Evolutionary conservation across 306 rosid genomes (phyloP).

Genomic region (Myrica gale): DNA sequence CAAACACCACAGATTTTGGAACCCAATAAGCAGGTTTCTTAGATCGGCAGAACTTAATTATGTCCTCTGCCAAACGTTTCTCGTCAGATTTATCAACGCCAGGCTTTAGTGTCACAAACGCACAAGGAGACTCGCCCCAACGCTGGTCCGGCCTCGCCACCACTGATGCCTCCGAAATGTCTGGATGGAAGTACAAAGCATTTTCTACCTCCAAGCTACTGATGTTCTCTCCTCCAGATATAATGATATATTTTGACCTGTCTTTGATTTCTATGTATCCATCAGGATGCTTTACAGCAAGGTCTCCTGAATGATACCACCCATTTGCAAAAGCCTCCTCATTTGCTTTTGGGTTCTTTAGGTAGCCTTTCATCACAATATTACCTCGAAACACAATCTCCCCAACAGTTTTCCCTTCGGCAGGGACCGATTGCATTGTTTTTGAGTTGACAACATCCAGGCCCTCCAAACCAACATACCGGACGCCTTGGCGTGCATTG

Average conservation of each 20-base stretch:
- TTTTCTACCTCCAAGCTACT: slow-evolving; percentile 92
- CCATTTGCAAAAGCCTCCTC: slow-evolving; percentile 70
- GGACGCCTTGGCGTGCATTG: slow-evolving; percentile 88
- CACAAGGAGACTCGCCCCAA: slow-evolving; percentile 96
- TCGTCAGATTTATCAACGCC: slow-evolving; percentile 50
- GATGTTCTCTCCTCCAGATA: slow-evolving; percentile 25
- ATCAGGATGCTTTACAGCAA: slow-evolving; percentile 87
- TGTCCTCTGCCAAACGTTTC: slow-evolving; percentile 53
- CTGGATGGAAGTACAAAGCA: slow-evolving; percentile 60
- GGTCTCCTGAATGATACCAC: slow-evolving; percentile 92
- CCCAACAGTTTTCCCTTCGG: slow-evolving; percentile 75
- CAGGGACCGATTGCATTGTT: slow-evolving; percentile 74
- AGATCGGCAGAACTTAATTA: slow-evolving; percentile 66
- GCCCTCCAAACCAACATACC: slow-evolving; percentile 70
- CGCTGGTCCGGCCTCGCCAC: slow-evolving; percentile 81
- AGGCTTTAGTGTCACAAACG: slow-evolving; percentile 70
- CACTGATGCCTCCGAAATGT: slow-evolving; percentile 69
- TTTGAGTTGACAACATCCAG: slow-evolving; percentile 54
- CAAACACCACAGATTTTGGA: slow-evolving; percentile 71
- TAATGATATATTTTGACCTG: slow-evolving; percentile 28
- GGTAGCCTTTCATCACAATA: slow-evolving; percentile 83
- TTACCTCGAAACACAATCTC: slow-evolving; percentile 91
- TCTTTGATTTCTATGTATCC: slow-evolving; percentile 92
- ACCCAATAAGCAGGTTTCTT: slow-evolving; percentile 85
- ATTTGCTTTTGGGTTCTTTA: slow-evolving; percentile 80